phyloP scores from a whole-genome alignment of 495 filamentous ascomycete genomes.

The Penicillium taxi region DNA sequence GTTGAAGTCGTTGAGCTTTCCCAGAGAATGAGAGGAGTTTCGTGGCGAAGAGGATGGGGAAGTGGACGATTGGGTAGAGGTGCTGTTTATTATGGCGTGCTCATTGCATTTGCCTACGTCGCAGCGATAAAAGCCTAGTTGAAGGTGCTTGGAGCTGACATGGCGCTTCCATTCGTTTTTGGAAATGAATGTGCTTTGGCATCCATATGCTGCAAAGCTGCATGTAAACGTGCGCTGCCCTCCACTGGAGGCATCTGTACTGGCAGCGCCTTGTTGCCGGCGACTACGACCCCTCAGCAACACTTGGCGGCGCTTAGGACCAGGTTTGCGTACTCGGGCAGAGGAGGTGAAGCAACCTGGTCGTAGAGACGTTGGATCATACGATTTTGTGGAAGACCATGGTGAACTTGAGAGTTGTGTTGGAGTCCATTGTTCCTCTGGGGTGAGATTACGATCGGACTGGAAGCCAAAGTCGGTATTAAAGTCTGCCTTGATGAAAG shows the following conservation, averaged over 20 bases:
- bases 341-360: not conserved
- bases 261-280: slow-evolving; percentile 3
- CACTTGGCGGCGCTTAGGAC: slow-evolving; percentile 3
- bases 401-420: too few species aligned
- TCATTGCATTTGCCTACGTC: slow-evolving; percentile 55
- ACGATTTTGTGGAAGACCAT: slow-evolving; percentile 5
- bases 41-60: not conserved
- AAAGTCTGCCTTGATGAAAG: slow-evolving; percentile 10
- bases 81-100: not conserved
- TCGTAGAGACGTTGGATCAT: slow-evolving; percentile 1
- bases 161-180: slow-evolving; percentile 99
- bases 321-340: slow-evolving; percentile 5
- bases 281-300: slow-evolving; percentile 8
- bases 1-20: slow-evolving; percentile 64
- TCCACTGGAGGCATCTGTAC: slow-evolving; percentile 7
- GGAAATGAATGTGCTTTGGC: slow-evolving; percentile 72
- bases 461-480: slow-evolving; percentile 10
- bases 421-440: slow-evolving; percentile 11
- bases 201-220: slow-evolving; percentile 77
- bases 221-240: slow-evolving; percentile 67
- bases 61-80: slow-evolving; percentile 12
- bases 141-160: slow-evolving; percentile 71
- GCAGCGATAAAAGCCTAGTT: slow-evolving; percentile 74
- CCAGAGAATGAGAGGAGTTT: not conserved
- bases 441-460: slow-evolving; percentile 12